Conservation (phyloP, 768 basidiomycete genomes). For the Tremella fuciformis region DNA sequence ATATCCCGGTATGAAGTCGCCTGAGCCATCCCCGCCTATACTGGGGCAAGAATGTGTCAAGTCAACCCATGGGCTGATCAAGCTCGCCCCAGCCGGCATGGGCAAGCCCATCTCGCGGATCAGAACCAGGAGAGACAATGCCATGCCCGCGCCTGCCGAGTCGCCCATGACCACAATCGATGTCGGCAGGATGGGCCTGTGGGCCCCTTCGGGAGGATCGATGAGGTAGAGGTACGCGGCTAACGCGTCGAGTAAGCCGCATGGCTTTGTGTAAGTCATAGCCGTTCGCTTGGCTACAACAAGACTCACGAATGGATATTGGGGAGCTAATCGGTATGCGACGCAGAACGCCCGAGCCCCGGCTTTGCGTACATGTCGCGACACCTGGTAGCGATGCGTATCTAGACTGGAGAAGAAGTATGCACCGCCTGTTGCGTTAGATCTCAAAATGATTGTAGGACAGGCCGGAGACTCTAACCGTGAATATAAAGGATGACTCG, state of each 20-base stretch:
- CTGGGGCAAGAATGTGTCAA: slow-evolving; percentile 50
- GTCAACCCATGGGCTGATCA: slow-evolving; percentile 50
- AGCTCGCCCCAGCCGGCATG: slow-evolving; percentile 48
- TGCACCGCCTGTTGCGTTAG: slow-evolving; percentile 44
- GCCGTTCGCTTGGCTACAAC: background rate
- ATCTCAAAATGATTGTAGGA: background rate
- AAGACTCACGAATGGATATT: slow-evolving; percentile 49
- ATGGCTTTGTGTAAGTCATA: slow-evolving; percentile 26
- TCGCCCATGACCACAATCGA: slow-evolving; percentile 50
- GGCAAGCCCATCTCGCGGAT: slow-evolving; percentile 48
- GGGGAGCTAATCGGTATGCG: slow-evolving; percentile 45
- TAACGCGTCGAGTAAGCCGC: slow-evolving; percentile 45
- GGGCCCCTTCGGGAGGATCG: slow-evolving; percentile 41
- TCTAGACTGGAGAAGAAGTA: slow-evolving; percentile 53
- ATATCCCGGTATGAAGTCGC: slow-evolving; percentile 41
- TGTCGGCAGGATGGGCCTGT: slow-evolving; percentile 40
- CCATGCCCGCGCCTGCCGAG: slow-evolving; percentile 48
- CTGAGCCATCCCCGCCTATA: slow-evolving; percentile 37
- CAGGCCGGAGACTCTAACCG: slow-evolving; percentile 26
- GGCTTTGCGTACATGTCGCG: slow-evolving; percentile 52
- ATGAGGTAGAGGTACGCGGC: slow-evolving; percentile 50
- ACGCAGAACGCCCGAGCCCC: slow-evolving; percentile 51
- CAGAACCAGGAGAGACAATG: slow-evolving; percentile 43
- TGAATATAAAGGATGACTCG: slow-evolving; percentile 52
- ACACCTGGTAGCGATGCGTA: slow-evolving; percentile 53